These are phyloP conservation scores for Clavispora asparagi DNA, from an alignment of 805 yeast genomes.

Conservation along the genomic window DNA sequence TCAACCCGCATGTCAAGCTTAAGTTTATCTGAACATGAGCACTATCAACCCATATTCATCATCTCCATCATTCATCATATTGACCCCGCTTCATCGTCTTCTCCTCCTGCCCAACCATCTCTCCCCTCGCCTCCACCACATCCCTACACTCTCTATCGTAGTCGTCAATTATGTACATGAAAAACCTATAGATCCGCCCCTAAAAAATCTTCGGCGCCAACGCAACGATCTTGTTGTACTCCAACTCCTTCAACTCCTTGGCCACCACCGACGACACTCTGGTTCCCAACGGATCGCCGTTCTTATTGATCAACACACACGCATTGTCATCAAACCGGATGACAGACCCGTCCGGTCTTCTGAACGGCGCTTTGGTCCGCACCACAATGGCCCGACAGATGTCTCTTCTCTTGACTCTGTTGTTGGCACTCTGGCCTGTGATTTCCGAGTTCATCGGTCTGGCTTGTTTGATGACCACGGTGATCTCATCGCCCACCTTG, in stretches of 20 bases:
- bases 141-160: not conserved
- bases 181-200: not conserved
- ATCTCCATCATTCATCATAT: too few relatives aligned
- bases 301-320: constrained; percentile 88
- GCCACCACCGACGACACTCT: constrained; percentile 90
- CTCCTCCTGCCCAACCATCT: too few relatives aligned
- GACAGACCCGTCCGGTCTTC: constrained; percentile 81
- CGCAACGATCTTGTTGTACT: constrained; percentile 79
- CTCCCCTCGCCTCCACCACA: too few relatives aligned
- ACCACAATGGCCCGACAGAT: constrained; percentile 94
- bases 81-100: not conserved
- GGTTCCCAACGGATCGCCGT: constrained; percentile 90
- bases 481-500: constrained; percentile 84
- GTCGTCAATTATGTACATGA: constrained; percentile 1
- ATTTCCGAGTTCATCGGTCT: constrained; percentile 66
- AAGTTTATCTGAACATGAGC: too few relatives aligned
- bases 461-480: constrained; percentile 91
- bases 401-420: constrained; percentile 90
- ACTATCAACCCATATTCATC: too few relatives aligned
- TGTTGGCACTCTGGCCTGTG: constrained; percentile 68
- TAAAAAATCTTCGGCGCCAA: constrained; percentile 68
- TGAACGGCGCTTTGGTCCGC: constrained; percentile 75
- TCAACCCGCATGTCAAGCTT: too few relatives aligned
- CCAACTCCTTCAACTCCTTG: constrained; percentile 77
- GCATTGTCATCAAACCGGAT: constrained; percentile 94